These are phyloP conservation scores for Hsuehochloa calcarea DNA, from an alignment of 176 grass and related monocot genomes.

Conservation along the genomic window DNA sequence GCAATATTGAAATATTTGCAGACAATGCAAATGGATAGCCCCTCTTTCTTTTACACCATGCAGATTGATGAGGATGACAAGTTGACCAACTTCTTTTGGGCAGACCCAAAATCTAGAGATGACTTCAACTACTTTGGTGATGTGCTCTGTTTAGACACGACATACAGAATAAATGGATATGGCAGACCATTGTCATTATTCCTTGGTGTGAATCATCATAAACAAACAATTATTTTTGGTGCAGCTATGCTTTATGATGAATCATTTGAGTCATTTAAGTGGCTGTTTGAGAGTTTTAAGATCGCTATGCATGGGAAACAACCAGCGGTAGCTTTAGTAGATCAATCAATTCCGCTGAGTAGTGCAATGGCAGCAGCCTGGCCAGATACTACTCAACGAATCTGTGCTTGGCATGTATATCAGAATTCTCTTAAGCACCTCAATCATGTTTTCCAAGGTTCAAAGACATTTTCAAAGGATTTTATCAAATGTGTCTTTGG, in stretches of 20 bases:
- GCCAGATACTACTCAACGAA: conserved; percentile 73
- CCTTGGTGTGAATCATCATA: conserved; percentile 97
- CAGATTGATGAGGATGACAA: conserved; percentile 98
- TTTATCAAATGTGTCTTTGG: conserved; percentile 85
- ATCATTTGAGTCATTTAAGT: conserved; percentile 91
- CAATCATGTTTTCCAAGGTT: conserved; percentile 95
- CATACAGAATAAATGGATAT: conserved; percentile 96
- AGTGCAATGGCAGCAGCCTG: conserved; percentile 76
- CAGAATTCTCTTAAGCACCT: conserved; percentile 95
- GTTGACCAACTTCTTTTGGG: conserved; percentile 96
- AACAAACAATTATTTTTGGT: conserved; percentile 88
- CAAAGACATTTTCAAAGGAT: conserved; percentile 91
- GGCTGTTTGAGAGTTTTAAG: conserved; percentile 98
- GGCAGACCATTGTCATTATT: conserved; percentile 77
- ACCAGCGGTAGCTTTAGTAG: conserved; percentile 67
- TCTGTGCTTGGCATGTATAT: conserved; percentile 93
- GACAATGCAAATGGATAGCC: conserved; percentile 90
- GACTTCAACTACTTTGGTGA: conserved; percentile 85
- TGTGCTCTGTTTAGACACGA: conserved; percentile 83
- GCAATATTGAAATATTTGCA: conserved; percentile 94
- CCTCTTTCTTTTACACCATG: conserved; percentile 90
- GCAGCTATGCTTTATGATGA: conserved; percentile 95
- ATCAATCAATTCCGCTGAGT: conserved; percentile 73
- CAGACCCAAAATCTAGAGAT: conserved; percentile 80
- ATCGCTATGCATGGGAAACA: conserved; percentile 94